Evolutionary conservation across 108 stramenopile species (phyloP), one percentile per base, ranked within the genome.

Genomic region (Pseudonitzschia delicatissima): DNA sequence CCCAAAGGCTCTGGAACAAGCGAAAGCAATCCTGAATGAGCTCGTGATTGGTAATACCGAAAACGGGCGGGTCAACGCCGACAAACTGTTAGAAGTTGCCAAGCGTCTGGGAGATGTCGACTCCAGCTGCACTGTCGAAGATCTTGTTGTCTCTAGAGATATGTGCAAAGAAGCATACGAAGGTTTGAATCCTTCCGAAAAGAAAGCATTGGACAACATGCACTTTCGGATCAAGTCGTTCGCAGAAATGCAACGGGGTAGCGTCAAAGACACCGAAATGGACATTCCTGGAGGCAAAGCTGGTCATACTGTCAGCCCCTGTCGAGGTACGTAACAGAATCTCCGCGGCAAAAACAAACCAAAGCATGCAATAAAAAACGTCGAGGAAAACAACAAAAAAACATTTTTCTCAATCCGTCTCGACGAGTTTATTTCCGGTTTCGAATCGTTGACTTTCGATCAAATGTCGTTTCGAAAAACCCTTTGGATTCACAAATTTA

Each of bases 281-380:
- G 82, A 85, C 71, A 97, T 99, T 81, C 97, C 97, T 18, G 98
- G 97, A 40, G 97, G 97, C 5, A 74, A 75, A 75, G 98, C 97
- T 32, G 98, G 98, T 7, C 98, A 98, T 68, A 93, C 91, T 9
- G 88, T 99, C 28, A 89, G 94, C 63, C 91, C 97, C 35, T 95
- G 97, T 69, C 62, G 67, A 49, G 82, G 83, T 88, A 67, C 57
- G 86, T 74, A 7, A 2, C 52, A 12, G 18, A 28, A 63, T 3
- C 9, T 5, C 45, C 44, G 8, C 44, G 33, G 15, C 28, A 32
- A n/a, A n/a, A n/a, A 15, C 42, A 42, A 42, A 13, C 12, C 15
- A 42, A 9, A 42, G 9, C 42, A 42, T 13, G 42, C 42, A 42
- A 13, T 13, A 13, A 13, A 9, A 9, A 42, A 42, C 42, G 12